Conservation (phyloP, 768 basidiomycete genomes). For the Amanita fuliginea region DNA sequence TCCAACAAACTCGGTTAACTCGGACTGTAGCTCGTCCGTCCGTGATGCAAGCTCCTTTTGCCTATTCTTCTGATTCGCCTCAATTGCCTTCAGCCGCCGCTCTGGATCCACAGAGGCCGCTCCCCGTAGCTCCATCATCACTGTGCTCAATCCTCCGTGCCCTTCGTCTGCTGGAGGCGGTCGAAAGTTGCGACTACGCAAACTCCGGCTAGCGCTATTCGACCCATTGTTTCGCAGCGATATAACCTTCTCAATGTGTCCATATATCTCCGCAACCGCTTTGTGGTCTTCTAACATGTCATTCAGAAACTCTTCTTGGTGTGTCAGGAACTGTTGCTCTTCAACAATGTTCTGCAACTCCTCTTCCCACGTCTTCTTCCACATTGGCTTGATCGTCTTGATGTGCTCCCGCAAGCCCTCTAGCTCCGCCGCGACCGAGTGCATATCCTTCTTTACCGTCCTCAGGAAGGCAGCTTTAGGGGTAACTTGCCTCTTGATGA, state of each 20-base stretch:
- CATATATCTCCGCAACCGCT: conserved; percentile 77
- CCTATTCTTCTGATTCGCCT: conserved; percentile 71
- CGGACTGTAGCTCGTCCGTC: conserved; percentile 77
- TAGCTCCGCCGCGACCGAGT: conserved; percentile 54
- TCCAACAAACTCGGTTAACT: conserved; percentile 78
- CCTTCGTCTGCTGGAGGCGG: conserved; percentile 60
- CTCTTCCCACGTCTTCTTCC: conserved; percentile 98
- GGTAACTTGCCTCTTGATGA: conserved; percentile 76
- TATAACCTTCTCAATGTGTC: conserved; percentile 86
- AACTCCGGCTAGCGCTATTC: conserved; percentile 18
- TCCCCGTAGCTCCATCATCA: conserved; percentile 86
- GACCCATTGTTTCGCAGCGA: conserved; percentile 44
- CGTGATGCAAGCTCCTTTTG: conserved; percentile 63
- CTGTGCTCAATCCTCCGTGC: conserved; percentile 55
- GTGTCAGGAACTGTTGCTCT: conserved; percentile 88
- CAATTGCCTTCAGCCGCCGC: conserved; percentile 84
- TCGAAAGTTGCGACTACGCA: conserved; percentile 38
- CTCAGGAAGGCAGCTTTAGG: conserved; percentile 69
- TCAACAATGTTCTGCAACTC: conserved; percentile 95
- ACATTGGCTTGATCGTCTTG: conserved; percentile 85
- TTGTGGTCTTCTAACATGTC: conserved; percentile 91
- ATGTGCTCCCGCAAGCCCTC: conserved; percentile 76
- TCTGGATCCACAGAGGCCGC: conserved; percentile 68
- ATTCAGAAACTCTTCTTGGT: conserved; percentile 84
- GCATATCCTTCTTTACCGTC: conserved; percentile 62